A percentile compares a stretch with the other conserved stretches of the same genome.
Conservation (phyloP, 1,139 yeast species). For the Zhuliangozyma parablackwelliae region DNA sequence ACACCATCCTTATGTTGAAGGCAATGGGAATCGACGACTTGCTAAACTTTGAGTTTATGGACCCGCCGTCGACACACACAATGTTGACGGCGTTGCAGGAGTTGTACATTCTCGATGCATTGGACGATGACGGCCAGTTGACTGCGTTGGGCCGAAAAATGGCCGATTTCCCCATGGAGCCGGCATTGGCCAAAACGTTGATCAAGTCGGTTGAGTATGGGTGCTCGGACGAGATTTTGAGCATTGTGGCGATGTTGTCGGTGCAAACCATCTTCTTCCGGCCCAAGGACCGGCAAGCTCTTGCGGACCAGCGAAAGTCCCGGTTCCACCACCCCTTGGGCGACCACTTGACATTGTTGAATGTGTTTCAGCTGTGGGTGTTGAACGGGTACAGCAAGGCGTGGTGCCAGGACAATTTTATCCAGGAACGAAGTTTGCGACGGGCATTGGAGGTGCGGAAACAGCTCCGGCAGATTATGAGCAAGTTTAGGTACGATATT, state of each 20-base stretch:
- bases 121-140: slow-evolving; percentile 73
- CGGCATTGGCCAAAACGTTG: slow-evolving; percentile 78
- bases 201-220: slow-evolving; percentile 67
- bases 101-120: slow-evolving; percentile 73
- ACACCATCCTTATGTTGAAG: slow-evolving; percentile 82
- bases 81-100: slow-evolving; percentile 80
- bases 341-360: slow-evolving; percentile 80
- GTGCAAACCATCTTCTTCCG: slow-evolving; percentile 82
- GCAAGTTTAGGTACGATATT: slow-evolving; percentile 46
- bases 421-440: slow-evolving; percentile 76
- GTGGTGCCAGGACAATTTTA: slow-evolving; percentile 81
- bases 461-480: slow-evolving; percentile 65
- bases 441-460: slow-evolving; percentile 75
- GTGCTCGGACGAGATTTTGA: slow-evolving; percentile 80
- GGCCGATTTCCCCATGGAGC: slow-evolving; percentile 97
- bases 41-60: slow-evolving; percentile 84
- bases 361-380: slow-evolving; percentile 78
- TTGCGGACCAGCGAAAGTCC: slow-evolving; percentile 74
- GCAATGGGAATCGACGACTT: slow-evolving; percentile 93
- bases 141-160: slow-evolving; percentile 74
- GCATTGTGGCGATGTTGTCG: slow-evolving; percentile 87
- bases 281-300: slow-evolving; percentile 70
- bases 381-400: slow-evolving; percentile 53
- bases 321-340: slow-evolving; percentile 77
- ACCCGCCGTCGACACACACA: slow-evolving; percentile 79